Base-by-base conservation (phyloP, 2,329 filamentous ascomycete species). In the Myrmaecium sp. region DNA sequence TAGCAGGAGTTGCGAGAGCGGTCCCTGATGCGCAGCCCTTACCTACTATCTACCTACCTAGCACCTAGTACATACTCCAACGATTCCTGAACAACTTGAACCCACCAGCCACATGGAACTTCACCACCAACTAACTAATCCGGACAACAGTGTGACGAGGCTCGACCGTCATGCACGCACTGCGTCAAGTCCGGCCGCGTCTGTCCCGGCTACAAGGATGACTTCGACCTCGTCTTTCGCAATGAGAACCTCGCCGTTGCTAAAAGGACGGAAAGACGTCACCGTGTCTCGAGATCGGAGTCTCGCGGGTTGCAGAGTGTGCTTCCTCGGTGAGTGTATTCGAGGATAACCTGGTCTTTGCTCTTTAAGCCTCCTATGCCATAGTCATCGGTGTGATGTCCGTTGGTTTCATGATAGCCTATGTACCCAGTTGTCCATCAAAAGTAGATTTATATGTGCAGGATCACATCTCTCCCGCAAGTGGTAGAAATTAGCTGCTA, bases 171-270 rank as follows among this genome's bases (percentile, higher is more conserved):
- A 4, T 77, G 72, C 47, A 64, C 63, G 21, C 70, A 75, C 42
- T 76, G 71, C 40, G 54, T 60, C 35, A 75, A 74, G 40, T 73
- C 69, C 19, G 58, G 66, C 30, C 62, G 69, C 20, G 57, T 64
- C 36, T 77, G 72, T 41, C 71, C 71, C 3, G 72, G 72, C 23
- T 76, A 76, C 49, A 70, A 69, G 44, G 69, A 77, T 41, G 72
- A 77, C 36, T 76, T 79, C 38, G 74, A 80, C 38, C 52, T 79
- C 14, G 66, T 80, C 29, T 77, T 79, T 39, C 69, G 74, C 30
- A 74, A 79, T 44, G 74, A 79, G 52, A 79, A 74, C 15, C 66
- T 68, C 36, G 70, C 72, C 2, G 74, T 73, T 17, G 70, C 72
- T 40, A 60, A 65, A 33, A 63, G 71, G 40, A 71, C 67, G n/a